These are phyloP conservation scores for Suillus sp. DNA, from an alignment of 768 basidiomycete species.

Conservation along the genomic window DNA sequence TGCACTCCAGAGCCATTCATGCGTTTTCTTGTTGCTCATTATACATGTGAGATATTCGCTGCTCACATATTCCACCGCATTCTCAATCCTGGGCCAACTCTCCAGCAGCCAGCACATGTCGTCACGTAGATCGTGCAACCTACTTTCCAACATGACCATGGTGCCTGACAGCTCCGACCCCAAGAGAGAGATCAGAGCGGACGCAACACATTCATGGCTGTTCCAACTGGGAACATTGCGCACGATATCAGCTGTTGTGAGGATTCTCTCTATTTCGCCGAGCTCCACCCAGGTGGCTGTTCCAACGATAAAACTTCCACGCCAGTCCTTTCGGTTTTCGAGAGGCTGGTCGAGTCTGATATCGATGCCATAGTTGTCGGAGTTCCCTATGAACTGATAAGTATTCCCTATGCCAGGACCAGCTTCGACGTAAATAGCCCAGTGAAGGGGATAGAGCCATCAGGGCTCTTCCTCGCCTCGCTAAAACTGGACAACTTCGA, in stretches of 20 bases:
- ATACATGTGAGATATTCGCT: background rate
- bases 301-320: slow-evolving; percentile 27
- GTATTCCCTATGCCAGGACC: slow-evolving; percentile 20
- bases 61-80: background rate
- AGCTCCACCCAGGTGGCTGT: slow-evolving; percentile 15
- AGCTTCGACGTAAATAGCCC: slow-evolving; percentile 33
- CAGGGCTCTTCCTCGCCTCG: slow-evolving; percentile 13
- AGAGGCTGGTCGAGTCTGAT: slow-evolving; percentile 12
- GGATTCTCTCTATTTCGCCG: background rate
- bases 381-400: slow-evolving; percentile 30
- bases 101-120: background rate
- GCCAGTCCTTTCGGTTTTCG: slow-evolving; percentile 21
- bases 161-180: background rate
- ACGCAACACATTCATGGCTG: background rate
- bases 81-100: background rate
- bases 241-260: background rate
- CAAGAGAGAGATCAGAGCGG: background rate
- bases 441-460: slow-evolving; percentile 23
- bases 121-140: background rate
- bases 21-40: background rate
- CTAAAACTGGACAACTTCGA: slow-evolving; percentile 33
- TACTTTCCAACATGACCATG: background rate
- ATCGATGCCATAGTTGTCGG: slow-evolving; percentile 25
- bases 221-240: background rate
- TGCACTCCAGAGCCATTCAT: background rate